Evolutionary conservation across 2,329 filamentous ascomycete genomes (phyloP).

Genomic region (Gliomastix tumulicola): DNA sequence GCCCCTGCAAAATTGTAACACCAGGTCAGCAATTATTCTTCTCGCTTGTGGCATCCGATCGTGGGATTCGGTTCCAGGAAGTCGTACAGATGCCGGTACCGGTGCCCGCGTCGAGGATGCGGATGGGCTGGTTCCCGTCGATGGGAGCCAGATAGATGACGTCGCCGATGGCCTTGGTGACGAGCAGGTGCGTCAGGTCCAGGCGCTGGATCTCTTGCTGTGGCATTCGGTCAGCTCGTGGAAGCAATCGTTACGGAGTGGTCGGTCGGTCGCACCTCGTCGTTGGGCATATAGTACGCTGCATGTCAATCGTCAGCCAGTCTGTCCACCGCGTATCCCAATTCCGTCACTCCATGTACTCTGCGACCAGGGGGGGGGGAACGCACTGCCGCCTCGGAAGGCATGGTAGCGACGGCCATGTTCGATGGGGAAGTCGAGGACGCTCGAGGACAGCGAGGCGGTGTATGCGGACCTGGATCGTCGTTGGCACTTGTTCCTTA

Average conservation of each 20-base stretch:
- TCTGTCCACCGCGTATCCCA: neutral
- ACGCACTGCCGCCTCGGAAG: slow-evolving; percentile 19
- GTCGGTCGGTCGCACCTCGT: no score
- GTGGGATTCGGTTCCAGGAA: no score
- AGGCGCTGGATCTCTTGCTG: slow-evolving; percentile 25
- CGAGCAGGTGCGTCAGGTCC: slow-evolving; percentile 27
- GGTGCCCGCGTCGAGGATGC: slow-evolving; percentile 36
- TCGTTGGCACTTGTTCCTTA: no score
- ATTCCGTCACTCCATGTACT: neutral
- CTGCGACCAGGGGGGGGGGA: no score
- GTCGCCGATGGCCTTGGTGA: slow-evolving; percentile 16
- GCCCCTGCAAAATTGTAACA: no score
- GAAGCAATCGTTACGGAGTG: no score
- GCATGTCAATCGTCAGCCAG: neutral
- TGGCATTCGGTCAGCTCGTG: no score
- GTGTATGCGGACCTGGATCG: slow-evolving; percentile 12
- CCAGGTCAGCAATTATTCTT: no score
- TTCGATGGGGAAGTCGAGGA: slow-evolving; percentile 17
- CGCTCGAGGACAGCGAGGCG: slow-evolving; percentile 16
- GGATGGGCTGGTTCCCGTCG: slow-evolving; percentile 13
- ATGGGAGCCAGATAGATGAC: slow-evolving; percentile 15
- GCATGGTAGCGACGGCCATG: slow-evolving; percentile 23
- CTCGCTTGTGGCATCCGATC: no score
- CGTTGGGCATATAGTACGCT: slow-evolving; percentile 17
- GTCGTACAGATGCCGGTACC: slow-evolving; percentile 29